These are phyloP conservation scores for Lactifluus subvellereus DNA, from an alignment of 768 basidiomycete genomes.

Conservation along the genomic window DNA sequence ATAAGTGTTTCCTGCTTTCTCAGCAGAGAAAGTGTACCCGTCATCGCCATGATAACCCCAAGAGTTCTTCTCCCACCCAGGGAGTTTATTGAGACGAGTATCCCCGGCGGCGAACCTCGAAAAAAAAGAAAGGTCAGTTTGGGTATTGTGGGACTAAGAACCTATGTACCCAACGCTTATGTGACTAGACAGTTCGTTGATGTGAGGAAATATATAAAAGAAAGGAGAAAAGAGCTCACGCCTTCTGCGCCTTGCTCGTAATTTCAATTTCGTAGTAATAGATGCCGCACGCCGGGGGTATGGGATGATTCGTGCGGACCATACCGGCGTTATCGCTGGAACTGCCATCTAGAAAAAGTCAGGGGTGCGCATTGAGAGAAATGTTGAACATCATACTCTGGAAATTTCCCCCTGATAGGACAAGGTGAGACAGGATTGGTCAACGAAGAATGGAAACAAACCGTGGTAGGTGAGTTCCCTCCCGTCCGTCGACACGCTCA, in stretches of 20 bases:
- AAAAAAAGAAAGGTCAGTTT: slow-evolving; percentile 1
- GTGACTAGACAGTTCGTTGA: slow-evolving; percentile 40
- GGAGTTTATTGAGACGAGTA: slow-evolving; percentile 66
- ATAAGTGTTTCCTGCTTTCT: slow-evolving; percentile 65
- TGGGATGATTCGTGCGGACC: slow-evolving; percentile 67
- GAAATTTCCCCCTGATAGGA: slow-evolving; percentile 9
- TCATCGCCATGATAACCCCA: slow-evolving; percentile 96
- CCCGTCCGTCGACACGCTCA: slow-evolving; percentile 65
- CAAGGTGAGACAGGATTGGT: neutral
- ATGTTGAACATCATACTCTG: slow-evolving; percentile 16
- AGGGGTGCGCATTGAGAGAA: neutral
- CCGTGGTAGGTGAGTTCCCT: slow-evolving; percentile 70
- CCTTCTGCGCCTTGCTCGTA: slow-evolving; percentile 71
- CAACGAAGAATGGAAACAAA: slow-evolving; percentile 28
- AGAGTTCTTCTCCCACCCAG: slow-evolving; percentile 79
- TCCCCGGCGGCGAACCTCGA: slow-evolving; percentile 60
- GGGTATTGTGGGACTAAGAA: neutral
- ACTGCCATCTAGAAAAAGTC: slow-evolving; percentile 11
- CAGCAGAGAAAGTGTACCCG: slow-evolving; percentile 69
- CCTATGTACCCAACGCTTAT: slow-evolving; percentile 70
- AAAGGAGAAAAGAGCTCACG: slow-evolving; percentile 42
- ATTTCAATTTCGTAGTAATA: slow-evolving; percentile 94
- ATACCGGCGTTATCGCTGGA: slow-evolving; percentile 51
- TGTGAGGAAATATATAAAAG: slow-evolving; percentile 23
- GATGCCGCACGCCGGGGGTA: slow-evolving; percentile 83